These are phyloP conservation scores for Tetracladium setigerum DNA, from an alignment of 495 filamentous ascomycete genomes.

Conservation along the genomic window DNA sequence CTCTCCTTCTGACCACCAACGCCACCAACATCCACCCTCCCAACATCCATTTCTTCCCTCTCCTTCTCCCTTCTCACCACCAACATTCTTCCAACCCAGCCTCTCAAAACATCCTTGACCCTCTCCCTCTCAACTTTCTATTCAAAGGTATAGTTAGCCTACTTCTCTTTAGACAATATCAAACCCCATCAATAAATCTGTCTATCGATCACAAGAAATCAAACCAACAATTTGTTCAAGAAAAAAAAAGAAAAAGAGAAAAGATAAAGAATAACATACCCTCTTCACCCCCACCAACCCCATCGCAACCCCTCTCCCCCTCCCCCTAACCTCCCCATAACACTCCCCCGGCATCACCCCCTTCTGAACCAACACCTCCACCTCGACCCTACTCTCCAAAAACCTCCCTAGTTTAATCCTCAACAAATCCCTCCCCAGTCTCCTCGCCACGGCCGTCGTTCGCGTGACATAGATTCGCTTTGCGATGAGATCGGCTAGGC, in stretches of 20 bases:
- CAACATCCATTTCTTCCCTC: neutral
- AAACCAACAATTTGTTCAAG: too few relatives aligned
- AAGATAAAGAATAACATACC: neutral
- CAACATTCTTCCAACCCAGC: conserved; percentile 36
- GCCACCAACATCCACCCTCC: conserved; percentile 1
- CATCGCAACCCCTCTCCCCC: conserved; percentile 13
- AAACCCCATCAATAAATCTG: too few relatives aligned
- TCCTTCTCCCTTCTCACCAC: conserved; percentile 1
- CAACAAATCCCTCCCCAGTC: conserved; percentile 42
- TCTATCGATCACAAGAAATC: too few relatives aligned
- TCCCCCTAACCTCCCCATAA: conserved; percentile 12
- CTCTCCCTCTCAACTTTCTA: conserved; percentile 43
- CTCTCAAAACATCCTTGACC: conserved; percentile 44
- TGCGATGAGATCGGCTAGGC: conserved; percentile 40
- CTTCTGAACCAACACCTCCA: conserved; percentile 21
- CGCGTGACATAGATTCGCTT: conserved; percentile 53
- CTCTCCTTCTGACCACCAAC: neutral
- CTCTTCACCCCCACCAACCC: neutral
- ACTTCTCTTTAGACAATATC: too few relatives aligned
- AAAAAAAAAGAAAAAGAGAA: neutral
- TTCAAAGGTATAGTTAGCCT: neutral
- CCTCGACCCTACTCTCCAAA: conserved; percentile 22
- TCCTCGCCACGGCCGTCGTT: conserved; percentile 44
- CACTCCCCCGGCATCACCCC: conserved; percentile 27
- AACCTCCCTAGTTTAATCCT: conserved; percentile 25